Conservation (phyloP, 306 rosid species). For the Albizia julibrissin region DNA sequence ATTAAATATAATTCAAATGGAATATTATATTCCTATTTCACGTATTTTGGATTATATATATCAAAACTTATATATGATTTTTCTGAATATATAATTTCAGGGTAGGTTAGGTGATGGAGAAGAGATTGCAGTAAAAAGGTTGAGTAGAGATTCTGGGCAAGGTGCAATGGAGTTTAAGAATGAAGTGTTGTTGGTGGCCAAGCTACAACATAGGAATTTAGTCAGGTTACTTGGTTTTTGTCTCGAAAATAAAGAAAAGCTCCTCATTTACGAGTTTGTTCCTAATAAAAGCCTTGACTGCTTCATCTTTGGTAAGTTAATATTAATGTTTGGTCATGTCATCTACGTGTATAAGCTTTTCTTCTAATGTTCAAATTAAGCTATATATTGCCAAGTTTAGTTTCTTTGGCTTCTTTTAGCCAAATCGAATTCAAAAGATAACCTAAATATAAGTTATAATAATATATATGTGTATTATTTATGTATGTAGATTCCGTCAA, state of each 20-base stretch:
- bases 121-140: constrained; percentile 34
- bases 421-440: no score
- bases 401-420: background rate
- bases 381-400: background rate
- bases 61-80: background rate
- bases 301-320: background rate
- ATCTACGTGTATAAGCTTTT: background rate
- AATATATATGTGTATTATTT: no score
- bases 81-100: background rate
- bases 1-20: background rate
- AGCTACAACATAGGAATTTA: background rate
- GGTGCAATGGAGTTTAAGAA: constrained; percentile 17
- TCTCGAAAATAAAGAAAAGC: background rate
- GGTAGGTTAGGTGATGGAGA: constrained; percentile 28
- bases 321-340: background rate
- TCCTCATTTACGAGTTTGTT: background rate
- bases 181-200: background rate
- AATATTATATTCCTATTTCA: background rate
- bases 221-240: constrained; percentile 2
- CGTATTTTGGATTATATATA: background rate
- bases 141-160: constrained; percentile 19
- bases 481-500: background rate
- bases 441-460: background rate
- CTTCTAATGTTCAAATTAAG: background rate
- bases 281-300: background rate